phyloP scores from a whole-genome alignment of 1,284 basidiomycete species.

The Singerocomus inundabilis region DNA sequence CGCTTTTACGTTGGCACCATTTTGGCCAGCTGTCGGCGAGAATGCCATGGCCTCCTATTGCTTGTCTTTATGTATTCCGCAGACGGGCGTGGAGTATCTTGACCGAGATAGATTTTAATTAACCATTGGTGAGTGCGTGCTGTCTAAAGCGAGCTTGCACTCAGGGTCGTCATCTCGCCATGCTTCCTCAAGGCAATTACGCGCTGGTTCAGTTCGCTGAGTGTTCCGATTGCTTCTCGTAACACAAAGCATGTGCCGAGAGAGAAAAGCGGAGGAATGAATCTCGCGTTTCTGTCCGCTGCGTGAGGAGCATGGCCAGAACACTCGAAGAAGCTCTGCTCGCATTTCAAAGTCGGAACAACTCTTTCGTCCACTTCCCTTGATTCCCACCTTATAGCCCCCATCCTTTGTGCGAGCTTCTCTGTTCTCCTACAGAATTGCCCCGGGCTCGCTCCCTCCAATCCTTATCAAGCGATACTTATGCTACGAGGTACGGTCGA shows the following conservation, averaged over 20 bases:
- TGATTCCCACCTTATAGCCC: constrained; percentile 33
- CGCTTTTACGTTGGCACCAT: constrained; percentile 34
- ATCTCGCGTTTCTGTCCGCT: constrained; percentile 37
- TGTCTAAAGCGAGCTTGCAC: constrained; percentile 21
- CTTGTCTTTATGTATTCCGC: constrained; percentile 38
- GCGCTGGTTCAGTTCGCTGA: constrained; percentile 39
- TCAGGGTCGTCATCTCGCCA: constrained; percentile 34
- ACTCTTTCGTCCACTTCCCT: constrained; percentile 26
- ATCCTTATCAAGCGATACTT: constrained; percentile 23
- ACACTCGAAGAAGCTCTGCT: constrained; percentile 36
- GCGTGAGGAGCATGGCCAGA: constrained; percentile 38
- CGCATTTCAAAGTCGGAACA: constrained; percentile 37
- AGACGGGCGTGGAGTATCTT: constrained; percentile 35
- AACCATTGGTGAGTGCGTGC: constrained; percentile 27
- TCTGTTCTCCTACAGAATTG: constrained; percentile 23
- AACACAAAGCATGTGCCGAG: constrained; percentile 32
- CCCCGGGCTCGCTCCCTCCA: constrained; percentile 23
- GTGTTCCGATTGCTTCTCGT: constrained; percentile 34
- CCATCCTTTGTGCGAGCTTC: constrained; percentile 15
- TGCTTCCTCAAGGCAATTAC: constrained; percentile 36
- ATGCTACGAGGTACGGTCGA: constrained; percentile 37
- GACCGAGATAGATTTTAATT: constrained; percentile 37
- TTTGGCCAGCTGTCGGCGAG: constrained; percentile 24
- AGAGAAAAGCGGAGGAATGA: constrained; percentile 35
- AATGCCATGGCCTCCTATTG: constrained; percentile 33